phyloP scores from a whole-genome alignment of 2,329 filamentous ascomycete species.

The Colletotrichum salicis region DNA sequence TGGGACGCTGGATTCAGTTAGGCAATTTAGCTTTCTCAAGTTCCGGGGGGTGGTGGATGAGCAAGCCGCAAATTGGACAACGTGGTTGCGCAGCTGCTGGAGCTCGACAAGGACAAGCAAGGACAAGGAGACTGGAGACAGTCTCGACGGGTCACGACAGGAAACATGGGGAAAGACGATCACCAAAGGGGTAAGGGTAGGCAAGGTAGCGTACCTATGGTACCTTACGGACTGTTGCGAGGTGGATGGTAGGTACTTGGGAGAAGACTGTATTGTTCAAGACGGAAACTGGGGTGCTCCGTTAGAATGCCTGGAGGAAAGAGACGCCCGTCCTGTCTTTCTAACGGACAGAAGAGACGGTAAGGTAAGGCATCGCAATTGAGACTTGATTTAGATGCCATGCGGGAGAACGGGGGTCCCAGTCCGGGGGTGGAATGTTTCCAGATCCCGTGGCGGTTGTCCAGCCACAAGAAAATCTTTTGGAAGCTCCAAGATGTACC shows the following conservation, averaged over 20 bases:
- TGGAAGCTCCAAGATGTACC: background rate
- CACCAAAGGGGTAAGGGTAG: background rate
- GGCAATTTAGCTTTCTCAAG: constrained; percentile 31
- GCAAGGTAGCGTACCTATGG: background rate
- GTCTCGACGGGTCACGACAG: background rate
- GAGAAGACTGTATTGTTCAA: background rate
- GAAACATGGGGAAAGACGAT: constrained; percentile 26
- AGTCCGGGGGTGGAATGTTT: constrained; percentile 20
- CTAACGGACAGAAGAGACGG: background rate
- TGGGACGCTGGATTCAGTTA: constrained; percentile 28
- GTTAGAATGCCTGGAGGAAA: background rate
- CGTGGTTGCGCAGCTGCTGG: constrained; percentile 14
- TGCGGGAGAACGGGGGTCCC: constrained; percentile 2
- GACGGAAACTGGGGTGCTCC: background rate
- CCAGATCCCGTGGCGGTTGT: background rate
- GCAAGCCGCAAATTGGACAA: constrained; percentile 22
- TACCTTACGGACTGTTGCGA: background rate
- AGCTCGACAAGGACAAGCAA: constrained; percentile 12
- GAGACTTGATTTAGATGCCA: constrained; percentile 18
- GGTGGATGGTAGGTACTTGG: background rate
- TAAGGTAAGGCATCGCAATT: constrained; percentile 6
- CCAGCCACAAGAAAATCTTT: background rate
- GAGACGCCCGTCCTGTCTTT: no score
- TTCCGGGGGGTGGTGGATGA: constrained; percentile 15
- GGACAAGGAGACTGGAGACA: background rate